These are phyloP conservation scores for Hysterangium stoloniferum DNA, from an alignment of 768 basidiomycete species.

Conservation along the genomic window DNA sequence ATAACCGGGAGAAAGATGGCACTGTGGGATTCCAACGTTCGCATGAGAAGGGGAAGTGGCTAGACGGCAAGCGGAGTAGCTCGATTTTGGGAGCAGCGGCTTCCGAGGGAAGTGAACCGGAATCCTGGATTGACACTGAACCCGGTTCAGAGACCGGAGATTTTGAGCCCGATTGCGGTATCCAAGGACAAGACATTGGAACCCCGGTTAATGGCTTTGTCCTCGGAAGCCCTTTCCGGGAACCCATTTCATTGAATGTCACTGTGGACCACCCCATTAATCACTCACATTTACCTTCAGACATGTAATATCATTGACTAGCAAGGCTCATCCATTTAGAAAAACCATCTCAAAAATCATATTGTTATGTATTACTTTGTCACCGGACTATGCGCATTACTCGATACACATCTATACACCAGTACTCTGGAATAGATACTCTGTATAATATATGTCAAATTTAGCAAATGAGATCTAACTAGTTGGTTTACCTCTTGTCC, in stretches of 20 bases:
- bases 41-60: neutral
- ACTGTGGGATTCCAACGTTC: neutral
- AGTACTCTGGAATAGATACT: neutral
- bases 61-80: no score
- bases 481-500: constrained; percentile 42
- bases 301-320: neutral
- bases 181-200: neutral
- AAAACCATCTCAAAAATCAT: neutral
- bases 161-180: neutral
- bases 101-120: neutral
- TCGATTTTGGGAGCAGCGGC: no score
- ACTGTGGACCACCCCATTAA: no score
- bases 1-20: neutral
- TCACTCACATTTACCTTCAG: no score
- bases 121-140: constrained; percentile 9
- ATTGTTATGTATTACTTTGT: constrained; percentile 2
- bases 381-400: neutral
- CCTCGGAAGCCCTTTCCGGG: no score
- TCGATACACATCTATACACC: constrained; percentile 1
- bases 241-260: no score
- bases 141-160: neutral
- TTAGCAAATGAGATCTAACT: neutral
- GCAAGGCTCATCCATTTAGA: neutral
- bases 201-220: no score
- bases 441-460: neutral